phyloP scores from a whole-genome alignment of 371 early-diverging fungal species.

The Haplosporangium sp. region DNA sequence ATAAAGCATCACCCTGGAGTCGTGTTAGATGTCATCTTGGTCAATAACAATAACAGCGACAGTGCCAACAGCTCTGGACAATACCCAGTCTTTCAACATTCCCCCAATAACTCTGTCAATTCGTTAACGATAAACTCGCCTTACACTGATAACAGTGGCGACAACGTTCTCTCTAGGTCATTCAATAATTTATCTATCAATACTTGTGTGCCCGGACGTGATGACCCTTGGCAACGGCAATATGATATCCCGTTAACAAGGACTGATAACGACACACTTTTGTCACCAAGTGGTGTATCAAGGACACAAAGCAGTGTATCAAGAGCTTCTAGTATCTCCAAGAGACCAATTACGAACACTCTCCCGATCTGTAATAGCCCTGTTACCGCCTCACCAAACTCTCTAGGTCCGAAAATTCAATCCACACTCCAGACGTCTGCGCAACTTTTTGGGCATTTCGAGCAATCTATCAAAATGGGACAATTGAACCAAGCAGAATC shows the following conservation, averaged over 20 bases:
- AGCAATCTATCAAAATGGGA: constrained; percentile 29
- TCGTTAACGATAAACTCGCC: neutral
- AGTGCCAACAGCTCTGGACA: neutral
- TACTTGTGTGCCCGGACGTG: neutral
- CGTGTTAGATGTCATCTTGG: constrained; percentile 12
- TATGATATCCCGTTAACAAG: neutral
- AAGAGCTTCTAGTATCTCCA: constrained; percentile 8
- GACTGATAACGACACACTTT: neutral
- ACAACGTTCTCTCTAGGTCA: neutral
- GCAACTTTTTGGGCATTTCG: constrained; percentile 21
- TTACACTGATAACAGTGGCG: too few species aligned
- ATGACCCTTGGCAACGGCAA: neutral
- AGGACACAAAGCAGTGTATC: neutral
- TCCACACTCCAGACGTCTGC: constrained; percentile 20
- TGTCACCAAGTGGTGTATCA: neutral
- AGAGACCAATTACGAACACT: neutral
- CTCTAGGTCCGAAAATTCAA: constrained; percentile 16
- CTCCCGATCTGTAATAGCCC: neutral
- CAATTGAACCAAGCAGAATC: constrained; percentile 26
- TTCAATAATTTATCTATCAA: constrained; percentile 8
- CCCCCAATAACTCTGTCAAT: neutral
- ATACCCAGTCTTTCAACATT: neutral
- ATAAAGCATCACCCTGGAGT: constrained; percentile 27
- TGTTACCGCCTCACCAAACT: neutral
- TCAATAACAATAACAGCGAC: neutral